Conservation (phyloP, 2,329 filamentous ascomycete genomes). For the Tolypocladium capitatum region DNA sequence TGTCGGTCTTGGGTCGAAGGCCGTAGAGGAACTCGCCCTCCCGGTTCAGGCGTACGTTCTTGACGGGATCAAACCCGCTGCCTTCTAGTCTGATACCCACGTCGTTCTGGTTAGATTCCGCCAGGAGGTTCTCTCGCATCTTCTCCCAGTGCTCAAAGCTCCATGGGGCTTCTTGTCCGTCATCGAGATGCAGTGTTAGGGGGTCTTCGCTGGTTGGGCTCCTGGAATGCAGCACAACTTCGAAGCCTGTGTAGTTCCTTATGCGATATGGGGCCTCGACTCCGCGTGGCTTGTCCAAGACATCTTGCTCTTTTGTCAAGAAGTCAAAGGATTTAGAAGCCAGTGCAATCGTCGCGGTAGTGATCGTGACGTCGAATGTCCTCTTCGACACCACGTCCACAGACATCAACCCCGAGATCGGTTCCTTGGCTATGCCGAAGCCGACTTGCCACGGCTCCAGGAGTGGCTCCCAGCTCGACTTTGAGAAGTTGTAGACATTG, state of each 20-base stretch:
- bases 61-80: conserved; percentile 84
- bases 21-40: conserved; percentile 89
- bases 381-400: conserved; percentile 83
- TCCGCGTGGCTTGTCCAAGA: conserved; percentile 83
- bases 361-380: conserved; percentile 81
- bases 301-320: conserved; percentile 69
- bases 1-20: conserved; percentile 73
- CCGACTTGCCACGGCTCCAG: conserved; percentile 96
- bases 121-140: conserved; percentile 82
- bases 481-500: conserved; percentile 98
- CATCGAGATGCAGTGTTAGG: conserved; percentile 62
- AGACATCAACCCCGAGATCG: conserved; percentile 60
- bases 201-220: conserved; percentile 50
- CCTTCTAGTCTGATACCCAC: conserved; percentile 79
- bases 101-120: conserved; percentile 66
- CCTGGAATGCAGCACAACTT: conserved; percentile 72
- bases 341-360: conserved; percentile 84
- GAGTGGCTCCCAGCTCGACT: conserved; percentile 94
- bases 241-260: conserved; percentile 91
- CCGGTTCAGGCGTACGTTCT: conserved; percentile 79
- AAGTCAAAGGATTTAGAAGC: conserved; percentile 90
- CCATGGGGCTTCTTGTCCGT: conserved; percentile 89
- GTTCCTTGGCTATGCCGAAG: conserved; percentile 71
- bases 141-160: conserved; percentile 94
- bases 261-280: conserved; percentile 88